These are phyloP conservation scores for Ganoderma lucidum DNA, from an alignment of 1,284 basidiomycete genomes.

Conservation along the genomic window DNA sequence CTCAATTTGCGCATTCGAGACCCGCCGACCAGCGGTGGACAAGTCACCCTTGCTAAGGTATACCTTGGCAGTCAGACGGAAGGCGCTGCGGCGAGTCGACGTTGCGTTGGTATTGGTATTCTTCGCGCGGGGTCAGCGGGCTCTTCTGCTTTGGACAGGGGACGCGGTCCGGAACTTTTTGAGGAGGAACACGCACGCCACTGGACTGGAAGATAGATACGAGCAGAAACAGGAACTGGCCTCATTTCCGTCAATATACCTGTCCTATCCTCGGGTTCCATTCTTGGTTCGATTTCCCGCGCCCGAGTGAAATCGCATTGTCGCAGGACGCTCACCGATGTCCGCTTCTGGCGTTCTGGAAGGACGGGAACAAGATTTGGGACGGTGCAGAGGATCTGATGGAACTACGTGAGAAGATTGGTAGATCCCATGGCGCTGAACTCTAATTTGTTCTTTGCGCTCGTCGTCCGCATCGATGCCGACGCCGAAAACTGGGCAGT, in stretches of 20 bases:
- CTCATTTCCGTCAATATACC: constrained; percentile 7
- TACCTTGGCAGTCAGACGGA: constrained; percentile 67
- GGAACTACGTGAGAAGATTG: not conserved
- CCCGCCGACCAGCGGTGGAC: constrained; percentile 37
- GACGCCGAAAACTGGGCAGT: not conserved
- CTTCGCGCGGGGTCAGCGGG: constrained; percentile 56
- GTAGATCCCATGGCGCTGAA: not conserved
- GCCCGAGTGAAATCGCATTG: not conserved
- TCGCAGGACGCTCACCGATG: not conserved
- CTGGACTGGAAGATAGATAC: constrained; percentile 28
- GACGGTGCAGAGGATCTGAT: not conserved
- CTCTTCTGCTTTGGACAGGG: constrained; percentile 66
- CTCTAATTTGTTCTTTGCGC: not conserved
- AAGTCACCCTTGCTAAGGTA: constrained; percentile 60
- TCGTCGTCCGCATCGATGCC: not conserved
- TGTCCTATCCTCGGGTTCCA: constrained; percentile 66
- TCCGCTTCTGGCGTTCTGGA: not conserved
- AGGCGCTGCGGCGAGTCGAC: constrained; percentile 78
- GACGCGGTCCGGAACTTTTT: not conserved
- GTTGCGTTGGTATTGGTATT: constrained; percentile 65
- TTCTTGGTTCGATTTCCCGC: not conserved
- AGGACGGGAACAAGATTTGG: not conserved
- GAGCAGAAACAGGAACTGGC: constrained; percentile 7
- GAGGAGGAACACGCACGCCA: constrained; percentile 25
- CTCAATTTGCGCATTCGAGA: constrained; percentile 67